phyloP scores from a whole-genome alignment of 2,329 filamentous ascomycete genomes.

The Aspergillus versicolor region DNA sequence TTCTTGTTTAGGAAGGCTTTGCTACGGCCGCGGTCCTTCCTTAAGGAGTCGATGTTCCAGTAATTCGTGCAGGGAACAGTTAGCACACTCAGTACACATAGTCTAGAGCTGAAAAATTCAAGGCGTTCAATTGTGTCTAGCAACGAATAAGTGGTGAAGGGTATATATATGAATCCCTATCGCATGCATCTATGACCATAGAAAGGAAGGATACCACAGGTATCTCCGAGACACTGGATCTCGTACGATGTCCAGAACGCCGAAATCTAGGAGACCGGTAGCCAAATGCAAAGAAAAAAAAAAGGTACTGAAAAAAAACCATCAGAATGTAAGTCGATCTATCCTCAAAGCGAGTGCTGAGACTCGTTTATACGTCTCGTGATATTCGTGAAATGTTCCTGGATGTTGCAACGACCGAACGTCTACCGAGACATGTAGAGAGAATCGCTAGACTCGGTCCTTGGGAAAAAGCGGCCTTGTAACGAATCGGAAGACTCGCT shows the following conservation, averaged over 20 bases:
- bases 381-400: conserved; percentile 4
- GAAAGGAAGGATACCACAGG: not conserved
- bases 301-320: not conserved
- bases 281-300: not conserved
- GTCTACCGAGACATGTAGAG: conserved; percentile 33
- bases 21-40: not conserved
- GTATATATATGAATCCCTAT: conserved; percentile 4
- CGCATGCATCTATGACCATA: conserved; percentile 10
- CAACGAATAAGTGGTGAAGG: not conserved
- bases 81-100: not conserved
- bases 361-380: conserved; percentile 1
- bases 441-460: conserved; percentile 37
- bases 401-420: not conserved
- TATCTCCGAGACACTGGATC: not conserved
- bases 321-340: not conserved
- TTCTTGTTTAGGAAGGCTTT: not conserved
- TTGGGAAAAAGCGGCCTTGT: conserved; percentile 36
- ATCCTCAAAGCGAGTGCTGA: not conserved
- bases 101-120: not conserved
- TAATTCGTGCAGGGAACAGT: not conserved
- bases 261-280: not conserved
- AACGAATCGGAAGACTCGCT: conserved; percentile 38
- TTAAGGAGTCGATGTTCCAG: not conserved
- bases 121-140: not conserved
- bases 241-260: conserved; percentile 4